Conservation (phyloP, 2,329 filamentous ascomycete genomes). For the Diaporthe citri region DNA sequence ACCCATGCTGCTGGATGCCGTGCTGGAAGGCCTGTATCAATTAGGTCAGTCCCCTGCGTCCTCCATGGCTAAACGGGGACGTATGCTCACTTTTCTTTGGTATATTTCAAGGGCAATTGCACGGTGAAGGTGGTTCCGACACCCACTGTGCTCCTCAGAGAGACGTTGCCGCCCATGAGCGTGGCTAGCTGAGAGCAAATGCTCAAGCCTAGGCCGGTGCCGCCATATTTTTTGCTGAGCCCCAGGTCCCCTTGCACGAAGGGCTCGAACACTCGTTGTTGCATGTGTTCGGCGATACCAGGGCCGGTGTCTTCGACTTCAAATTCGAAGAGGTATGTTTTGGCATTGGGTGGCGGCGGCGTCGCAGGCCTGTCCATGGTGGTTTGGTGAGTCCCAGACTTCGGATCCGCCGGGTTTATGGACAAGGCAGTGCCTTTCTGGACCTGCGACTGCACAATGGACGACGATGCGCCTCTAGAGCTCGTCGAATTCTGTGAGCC, state of each 20-base stretch:
- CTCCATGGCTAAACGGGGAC: too few species aligned
- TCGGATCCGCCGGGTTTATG: conserved; percentile 74
- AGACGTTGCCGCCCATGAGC: conserved; percentile 85
- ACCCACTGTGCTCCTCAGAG: conserved; percentile 77
- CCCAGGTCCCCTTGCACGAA: conserved; percentile 95
- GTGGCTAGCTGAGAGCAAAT: conserved; percentile 89
- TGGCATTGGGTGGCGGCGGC: conserved; percentile 71
- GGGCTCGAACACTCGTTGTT: conserved; percentile 89
- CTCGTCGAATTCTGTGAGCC: conserved; percentile 64
- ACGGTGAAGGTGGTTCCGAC: conserved; percentile 86
- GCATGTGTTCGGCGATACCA: conserved; percentile 83
- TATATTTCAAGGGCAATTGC: conserved; percentile 83
- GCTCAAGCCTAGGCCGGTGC: conserved; percentile 87
- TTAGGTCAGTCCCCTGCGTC: background rate
- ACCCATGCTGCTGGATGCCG: conserved; percentile 65
- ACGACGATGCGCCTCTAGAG: conserved; percentile 55
- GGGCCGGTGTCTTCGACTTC: conserved; percentile 91
- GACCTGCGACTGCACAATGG: conserved; percentile 47
- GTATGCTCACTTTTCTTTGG: conserved; percentile 71
- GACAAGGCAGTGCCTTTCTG: conserved; percentile 66
- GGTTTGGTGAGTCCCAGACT: conserved; percentile 60
- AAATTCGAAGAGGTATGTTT: conserved; percentile 83
- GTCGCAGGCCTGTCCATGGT: conserved; percentile 69
- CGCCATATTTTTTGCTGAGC: conserved; percentile 89
- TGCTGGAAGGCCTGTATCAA: conserved; percentile 61